Conservation (phyloP, 768 basidiomycete genomes). For the Russula brevipes region DNA sequence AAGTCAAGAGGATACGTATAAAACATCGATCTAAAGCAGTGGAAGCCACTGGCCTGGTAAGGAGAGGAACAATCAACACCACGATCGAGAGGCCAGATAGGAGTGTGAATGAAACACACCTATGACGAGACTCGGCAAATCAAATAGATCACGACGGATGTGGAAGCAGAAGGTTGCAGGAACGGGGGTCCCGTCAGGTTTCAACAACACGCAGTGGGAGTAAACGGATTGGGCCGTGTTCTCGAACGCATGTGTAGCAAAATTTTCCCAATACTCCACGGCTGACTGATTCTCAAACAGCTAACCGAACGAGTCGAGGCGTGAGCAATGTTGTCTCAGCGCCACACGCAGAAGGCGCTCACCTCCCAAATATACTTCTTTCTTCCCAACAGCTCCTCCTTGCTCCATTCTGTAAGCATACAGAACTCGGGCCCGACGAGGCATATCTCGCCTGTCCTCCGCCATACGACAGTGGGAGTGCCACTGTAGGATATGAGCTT, state of each 20-base stretch:
- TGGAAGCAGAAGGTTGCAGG: slow-evolving; percentile 95
- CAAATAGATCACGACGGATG: slow-evolving; percentile 88
- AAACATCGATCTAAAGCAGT: slow-evolving; percentile 45
- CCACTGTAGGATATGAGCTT: slow-evolving; percentile 96
- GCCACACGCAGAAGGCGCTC: slow-evolving; percentile 6
- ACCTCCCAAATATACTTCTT: slow-evolving; percentile 68
- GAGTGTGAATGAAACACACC: slow-evolving; percentile 41
- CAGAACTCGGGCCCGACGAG: slow-evolving; percentile 96
- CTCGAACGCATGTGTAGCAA: slow-evolving; percentile 95
- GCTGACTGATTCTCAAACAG: slow-evolving; percentile 93
- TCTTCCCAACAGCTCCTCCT: slow-evolving; percentile 67
- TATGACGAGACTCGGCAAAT: slow-evolving; percentile 83
- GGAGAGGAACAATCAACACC: neutral
- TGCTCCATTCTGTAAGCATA: slow-evolving; percentile 86
- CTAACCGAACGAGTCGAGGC: slow-evolving; percentile 36
- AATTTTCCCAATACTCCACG: slow-evolving; percentile 96
- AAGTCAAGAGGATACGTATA: too few species aligned
- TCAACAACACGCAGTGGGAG: slow-evolving; percentile 84
- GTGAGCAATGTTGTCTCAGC: slow-evolving; percentile 7
- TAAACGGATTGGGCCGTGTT: slow-evolving; percentile 95
- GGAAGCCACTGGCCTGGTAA: slow-evolving; percentile 80
- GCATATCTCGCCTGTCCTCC: slow-evolving; percentile 96
- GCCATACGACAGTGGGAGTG: slow-evolving; percentile 96
- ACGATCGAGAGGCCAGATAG: neutral
- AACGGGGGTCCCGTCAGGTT: slow-evolving; percentile 77